phyloP scores from a whole-genome alignment of 2,329 filamentous ascomycete genomes.

The Penicillium corylophilum region DNA sequence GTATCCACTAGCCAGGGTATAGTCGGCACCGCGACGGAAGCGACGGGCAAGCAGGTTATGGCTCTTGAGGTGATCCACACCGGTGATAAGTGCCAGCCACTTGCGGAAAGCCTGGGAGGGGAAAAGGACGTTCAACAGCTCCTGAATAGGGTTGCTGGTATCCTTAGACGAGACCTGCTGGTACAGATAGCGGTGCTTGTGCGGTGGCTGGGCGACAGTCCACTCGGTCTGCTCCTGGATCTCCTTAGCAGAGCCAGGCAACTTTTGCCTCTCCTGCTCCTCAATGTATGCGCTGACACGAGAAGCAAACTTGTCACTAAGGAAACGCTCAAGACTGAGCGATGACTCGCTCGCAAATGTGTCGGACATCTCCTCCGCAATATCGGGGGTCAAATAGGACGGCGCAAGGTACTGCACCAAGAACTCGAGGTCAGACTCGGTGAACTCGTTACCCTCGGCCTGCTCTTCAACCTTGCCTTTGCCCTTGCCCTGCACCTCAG shows the following conservation, averaged over 20 bases:
- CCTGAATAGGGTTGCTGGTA: constrained; percentile 59
- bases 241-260: constrained; percentile 46
- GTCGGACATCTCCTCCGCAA: constrained; percentile 75
- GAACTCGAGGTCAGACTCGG: constrained; percentile 81
- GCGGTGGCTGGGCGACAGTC: constrained; percentile 80
- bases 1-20: constrained; percentile 87
- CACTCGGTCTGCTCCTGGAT: constrained; percentile 63
- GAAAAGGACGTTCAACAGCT: constrained; percentile 77
- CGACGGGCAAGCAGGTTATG: constrained; percentile 78
- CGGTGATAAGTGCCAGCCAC: constrained; percentile 83
- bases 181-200: constrained; percentile 93
- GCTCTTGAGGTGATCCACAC: constrained; percentile 63
- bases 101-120: constrained; percentile 83
- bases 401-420: constrained; percentile 87
- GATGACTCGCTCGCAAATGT: constrained; percentile 81
- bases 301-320: constrained; percentile 73
- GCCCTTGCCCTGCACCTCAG: constrained; percentile 40
- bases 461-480: constrained; percentile 47
- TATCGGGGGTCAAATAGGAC: constrained; percentile 88
- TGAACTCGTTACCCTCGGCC: constrained; percentile 58
- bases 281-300: constrained; percentile 71
- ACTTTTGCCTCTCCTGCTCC: constrained; percentile 57
- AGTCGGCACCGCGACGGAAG: constrained; percentile 84
- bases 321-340: constrained; percentile 74
- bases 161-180: constrained; percentile 52